These are phyloP conservation scores for Mucor sp. DNA, from an alignment of 371 early-diverging fungal genomes.

Conservation along the genomic window DNA sequence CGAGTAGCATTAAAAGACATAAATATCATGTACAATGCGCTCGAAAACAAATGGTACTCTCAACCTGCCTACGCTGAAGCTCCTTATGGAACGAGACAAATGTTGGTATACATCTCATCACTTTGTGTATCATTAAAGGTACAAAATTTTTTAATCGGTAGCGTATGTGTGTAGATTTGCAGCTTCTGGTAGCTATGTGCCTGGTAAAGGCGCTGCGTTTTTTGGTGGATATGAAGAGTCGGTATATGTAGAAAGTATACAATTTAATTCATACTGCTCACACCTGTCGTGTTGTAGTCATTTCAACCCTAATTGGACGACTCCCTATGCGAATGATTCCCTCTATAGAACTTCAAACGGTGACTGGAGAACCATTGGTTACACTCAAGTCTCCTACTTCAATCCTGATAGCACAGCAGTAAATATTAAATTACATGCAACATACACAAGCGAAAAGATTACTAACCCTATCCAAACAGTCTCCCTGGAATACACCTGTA, in stretches of 20 bases:
- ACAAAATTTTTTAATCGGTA: not conserved
- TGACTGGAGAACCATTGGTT: constrained; percentile 2
- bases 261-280: not conserved
- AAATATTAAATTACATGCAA: not conserved
- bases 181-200: not conserved
- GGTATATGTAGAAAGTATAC: not conserved
- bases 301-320: not conserved
- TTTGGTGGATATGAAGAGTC: constrained; percentile 12
- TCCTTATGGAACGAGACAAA: constrained; percentile 1
- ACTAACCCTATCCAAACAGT: not conserved
- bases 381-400: constrained; percentile 2
- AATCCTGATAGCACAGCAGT: not conserved
- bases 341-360: not conserved
- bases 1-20: not conserved
- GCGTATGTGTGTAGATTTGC: not conserved
- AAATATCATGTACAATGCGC: constrained; percentile 1
- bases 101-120: not conserved
- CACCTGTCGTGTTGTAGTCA: not conserved
- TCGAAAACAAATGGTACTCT: not conserved
- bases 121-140: not conserved
- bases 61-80: not conserved
- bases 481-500: not conserved
- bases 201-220: constrained; percentile 8
- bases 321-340: not conserved
- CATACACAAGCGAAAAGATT: not conserved